Base-by-base conservation (phyloP, 2,329 filamentous ascomycete species). In the Paecilomyces sp. region DNA sequence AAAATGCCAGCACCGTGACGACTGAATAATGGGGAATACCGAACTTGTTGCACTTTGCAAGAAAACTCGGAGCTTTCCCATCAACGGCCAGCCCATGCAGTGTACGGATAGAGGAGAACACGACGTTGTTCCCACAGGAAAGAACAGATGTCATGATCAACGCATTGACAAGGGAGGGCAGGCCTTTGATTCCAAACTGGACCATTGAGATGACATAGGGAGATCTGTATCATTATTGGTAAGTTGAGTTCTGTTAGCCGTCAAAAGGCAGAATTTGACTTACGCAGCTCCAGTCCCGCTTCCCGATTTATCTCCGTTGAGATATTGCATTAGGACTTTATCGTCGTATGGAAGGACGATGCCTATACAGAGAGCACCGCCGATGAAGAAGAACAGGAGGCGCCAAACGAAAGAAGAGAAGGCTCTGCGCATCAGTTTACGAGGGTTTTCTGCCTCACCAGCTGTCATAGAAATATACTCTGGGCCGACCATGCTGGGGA, bases 361-460 rank as follows among this genome's bases (percentile, higher is more conserved):
- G 6, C 88, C 88, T 2, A 90, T 85, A n/a, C 82, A 84, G 3
- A 93, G 79, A 0, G 88, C 85, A 1, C 88, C 88, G 1, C 89
- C 81, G 36, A 90, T 82, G 74, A 91, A 92, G 73, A 92, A 92
- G 15, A 84, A 75, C 0, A 86, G 85, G 51, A 93, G 79, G n/a
- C 90, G 87, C 71, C 88, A 89, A 70, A 91, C 91, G 0, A 91
- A 87, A 56, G 87, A 85, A 61, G 90, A 90, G 72, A 87, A 91
- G 0, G 89, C 90, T 25, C 83, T 84, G 0, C 88, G 89, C 74
- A 93, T 85, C 36, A 87, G 83, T 12, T 77, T 76, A 3, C 87
- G 83, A 0, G 88, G 88, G 62, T 88, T 87, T 66, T 87, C 84
- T 1, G 87, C 83, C 70, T 91, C 88, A 22, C 85, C 87, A 1